Percentiles rank a stretch among this genome's conserved stretches.
Conservation (phyloP, 345 rosid genomes). For the Gossypium longicalyx region DNA sequence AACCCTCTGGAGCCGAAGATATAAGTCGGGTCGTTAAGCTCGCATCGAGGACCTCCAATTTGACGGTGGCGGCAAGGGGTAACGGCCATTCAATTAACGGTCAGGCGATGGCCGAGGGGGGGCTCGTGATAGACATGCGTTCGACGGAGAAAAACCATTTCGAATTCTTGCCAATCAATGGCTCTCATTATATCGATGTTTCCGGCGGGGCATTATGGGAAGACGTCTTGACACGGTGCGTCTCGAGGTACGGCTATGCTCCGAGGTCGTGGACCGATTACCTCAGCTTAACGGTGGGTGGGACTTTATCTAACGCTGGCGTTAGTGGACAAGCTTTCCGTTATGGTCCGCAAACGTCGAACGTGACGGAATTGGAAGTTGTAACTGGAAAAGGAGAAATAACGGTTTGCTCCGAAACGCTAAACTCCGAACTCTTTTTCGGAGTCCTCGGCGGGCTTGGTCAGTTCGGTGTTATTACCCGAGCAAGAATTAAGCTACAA, state of each 20-base stretch:
- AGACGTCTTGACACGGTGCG: slow-evolving; percentile 62
- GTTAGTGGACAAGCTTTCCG: slow-evolving; percentile 94
- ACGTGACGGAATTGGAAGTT: slow-evolving; percentile 87
- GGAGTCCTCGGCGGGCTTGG: slow-evolving; percentile 84
- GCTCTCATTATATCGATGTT: slow-evolving; percentile 42
- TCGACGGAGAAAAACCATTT: slow-evolving; percentile 46
- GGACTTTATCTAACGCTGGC: slow-evolving; percentile 93
- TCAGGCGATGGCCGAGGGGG: slow-evolving; percentile 85
- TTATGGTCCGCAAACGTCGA: slow-evolving; percentile 78
- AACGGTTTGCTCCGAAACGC: slow-evolving; percentile 47
- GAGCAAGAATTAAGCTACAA: slow-evolving; percentile 69
- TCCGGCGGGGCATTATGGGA: slow-evolving; percentile 98
- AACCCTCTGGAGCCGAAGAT: slow-evolving; percentile 62
- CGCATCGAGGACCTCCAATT: slow-evolving; percentile 42
- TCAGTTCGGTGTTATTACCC: slow-evolving; percentile 84
- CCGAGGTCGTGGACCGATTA: slow-evolving; percentile 97
- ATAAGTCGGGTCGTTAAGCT: slow-evolving; percentile 49
- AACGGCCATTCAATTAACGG: slow-evolving; percentile 98
- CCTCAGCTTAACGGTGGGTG: slow-evolving; percentile 79
- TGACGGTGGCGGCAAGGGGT: slow-evolving; percentile 92
- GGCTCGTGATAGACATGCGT: slow-evolving; percentile 81
- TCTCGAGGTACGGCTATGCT: slow-evolving; percentile 46
- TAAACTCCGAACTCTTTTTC: slow-evolving; percentile 65
- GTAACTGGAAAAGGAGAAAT: slow-evolving; percentile 76
- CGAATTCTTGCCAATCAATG: slow-evolving; percentile 23